Evolutionary conservation across 1,139 yeast genomes (phyloP), one percentile per base, ranked within the genome.

Genomic region (Geotrichum cucujoidarum): DNA sequence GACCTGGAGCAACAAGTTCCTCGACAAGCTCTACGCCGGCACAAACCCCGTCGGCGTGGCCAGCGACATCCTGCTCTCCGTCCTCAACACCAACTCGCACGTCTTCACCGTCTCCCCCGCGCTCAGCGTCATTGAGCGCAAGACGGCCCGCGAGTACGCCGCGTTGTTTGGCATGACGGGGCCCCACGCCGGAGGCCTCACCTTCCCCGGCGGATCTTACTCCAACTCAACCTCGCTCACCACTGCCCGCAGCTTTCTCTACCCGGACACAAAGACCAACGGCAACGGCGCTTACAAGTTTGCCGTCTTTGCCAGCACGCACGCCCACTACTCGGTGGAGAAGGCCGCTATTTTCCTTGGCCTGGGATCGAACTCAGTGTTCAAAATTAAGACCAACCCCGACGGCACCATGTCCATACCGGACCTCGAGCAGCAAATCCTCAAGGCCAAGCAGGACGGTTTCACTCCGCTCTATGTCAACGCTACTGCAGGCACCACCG

Each of bases 401-500:
- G 72, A 73, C 34, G 95, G 95, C 1, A 65, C 74, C 24, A 75
- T 87, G 83, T 69, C 73, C 46, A 68, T 71, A 1, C 67, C 61
- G 0, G 73, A 74, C 32, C 69, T 87, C 43, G 78, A 74, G 24
- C 42, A 47, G 1, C 64, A 70, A 33, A 81, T 87, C 36, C 58
- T 58, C 18, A 57, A 67, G 40, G 70, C 85, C 8, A 65, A 66
- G 10, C 46, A 50, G 0, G 66, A 74, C 7, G 95, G 95, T 0
- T 77, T 60, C 60, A 80, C 84, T 1, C 95, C 95, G 1, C 68
- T 87, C 25, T 85, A 83, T 61, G 71, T 87, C 50, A 85, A 83
- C 61, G 87, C 86, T 13, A 87, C 95, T 4, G 95, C 95, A 0
- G 95, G 95, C 2, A 85, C 95, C 3, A 87, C 95, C 0, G 95